Percentiles rank a stretch among this genome's conserved stretches.
These are phyloP conservation scores for Kodamaea sagamina DNA, from an alignment of 805 yeast species.

Conservation along the genomic window DNA sequence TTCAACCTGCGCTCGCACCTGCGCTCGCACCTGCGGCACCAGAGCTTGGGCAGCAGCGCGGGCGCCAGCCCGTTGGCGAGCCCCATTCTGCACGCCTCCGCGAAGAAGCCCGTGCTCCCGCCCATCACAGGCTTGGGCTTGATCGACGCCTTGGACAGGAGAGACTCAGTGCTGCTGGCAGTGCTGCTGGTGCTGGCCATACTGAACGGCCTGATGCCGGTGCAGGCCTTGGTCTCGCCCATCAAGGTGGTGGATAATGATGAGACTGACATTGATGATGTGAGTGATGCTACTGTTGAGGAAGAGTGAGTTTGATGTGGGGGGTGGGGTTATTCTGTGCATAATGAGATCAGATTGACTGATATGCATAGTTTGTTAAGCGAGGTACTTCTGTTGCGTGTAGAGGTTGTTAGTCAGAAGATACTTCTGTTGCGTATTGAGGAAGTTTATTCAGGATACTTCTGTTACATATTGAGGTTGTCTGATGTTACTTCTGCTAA, in stretches of 20 bases:
- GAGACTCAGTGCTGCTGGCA: conserved; percentile 10
- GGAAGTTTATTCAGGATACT: too few relatives aligned
- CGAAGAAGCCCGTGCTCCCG: conserved; percentile 12
- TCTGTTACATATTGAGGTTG: too few relatives aligned
- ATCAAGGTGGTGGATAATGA: conserved; percentile 15
- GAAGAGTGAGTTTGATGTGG: conserved; percentile 10
- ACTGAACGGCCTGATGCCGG: conserved; percentile 4
- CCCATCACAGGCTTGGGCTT: conserved; percentile 14
- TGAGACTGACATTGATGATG: conserved; percentile 18
- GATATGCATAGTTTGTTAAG: too few relatives aligned
- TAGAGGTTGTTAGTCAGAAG: too few relatives aligned
- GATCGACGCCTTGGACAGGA: conserved; percentile 7
- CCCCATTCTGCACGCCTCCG: conserved; percentile 12
- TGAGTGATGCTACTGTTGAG: conserved; percentile 18
- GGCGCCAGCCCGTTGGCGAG: conserved; percentile 15
- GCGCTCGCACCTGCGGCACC: conserved; percentile 13
- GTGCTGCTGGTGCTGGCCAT: conserved; percentile 9
- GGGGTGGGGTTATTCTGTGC: too few relatives aligned
- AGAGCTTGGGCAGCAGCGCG: conserved; percentile 13
- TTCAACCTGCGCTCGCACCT: conserved; percentile 6
- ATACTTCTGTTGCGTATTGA: too few relatives aligned
- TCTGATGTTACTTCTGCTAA: too few relatives aligned
- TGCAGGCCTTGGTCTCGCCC: conserved; percentile 8
- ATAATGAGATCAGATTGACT: too few relatives aligned
- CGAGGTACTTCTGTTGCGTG: too few relatives aligned